Evolutionary conservation across 257 asterid genomes (phyloP), one percentile per base, ranked within the genome.

Genomic region (Nemophila menziesii): DNA sequence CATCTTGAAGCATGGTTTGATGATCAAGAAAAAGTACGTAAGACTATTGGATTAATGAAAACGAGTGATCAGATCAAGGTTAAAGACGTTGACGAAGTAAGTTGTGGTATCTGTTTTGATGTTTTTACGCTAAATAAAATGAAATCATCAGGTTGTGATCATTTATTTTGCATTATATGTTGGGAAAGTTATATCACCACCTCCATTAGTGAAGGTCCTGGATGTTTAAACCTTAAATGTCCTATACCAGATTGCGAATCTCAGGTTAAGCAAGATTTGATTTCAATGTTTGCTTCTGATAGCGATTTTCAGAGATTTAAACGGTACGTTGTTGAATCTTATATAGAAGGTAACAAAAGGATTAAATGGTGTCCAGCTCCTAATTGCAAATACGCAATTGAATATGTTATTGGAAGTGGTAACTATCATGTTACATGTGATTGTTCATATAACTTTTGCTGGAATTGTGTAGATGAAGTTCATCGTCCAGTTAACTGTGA

Each of bases 1-100:
- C 57, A 58, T n/a, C n/a, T n/a, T 51, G 78, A 78, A 4, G 61
- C 51, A 13, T 74, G 78, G 83, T 65, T 71, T 8, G 41, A 67
- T 16, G 71, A 55, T 22, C 71, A 56, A 42, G 56, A 40, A 11
- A 43, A 22, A 16, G 44, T 49, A 20, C 54, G 58, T 12, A n/a
- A 19, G 20, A 21, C 59, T 15, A 55, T 52, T 15, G 74, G 74
- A 3, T 21, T 53, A 33, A 10, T 33, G 34, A 20, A 15, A 22
- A 13, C 18, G 10, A 16, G 9, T 21, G 17, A n/a, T 17, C 20
- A 17, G 24, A 41, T 17, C 8, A 24, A 17, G 8, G 22, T 7
- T 38, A 49, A 57, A 33, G 44, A 9, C 34, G 6, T 9, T 26
- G 16, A 48, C 33, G 16, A 22, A 39, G 24, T 51, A 15, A 36